Percentiles rank a stretch among this genome's conserved stretches.
Evolutionary conservation across 345 rosid species (phyloP).

Genomic region (Citrus inodora): DNA sequence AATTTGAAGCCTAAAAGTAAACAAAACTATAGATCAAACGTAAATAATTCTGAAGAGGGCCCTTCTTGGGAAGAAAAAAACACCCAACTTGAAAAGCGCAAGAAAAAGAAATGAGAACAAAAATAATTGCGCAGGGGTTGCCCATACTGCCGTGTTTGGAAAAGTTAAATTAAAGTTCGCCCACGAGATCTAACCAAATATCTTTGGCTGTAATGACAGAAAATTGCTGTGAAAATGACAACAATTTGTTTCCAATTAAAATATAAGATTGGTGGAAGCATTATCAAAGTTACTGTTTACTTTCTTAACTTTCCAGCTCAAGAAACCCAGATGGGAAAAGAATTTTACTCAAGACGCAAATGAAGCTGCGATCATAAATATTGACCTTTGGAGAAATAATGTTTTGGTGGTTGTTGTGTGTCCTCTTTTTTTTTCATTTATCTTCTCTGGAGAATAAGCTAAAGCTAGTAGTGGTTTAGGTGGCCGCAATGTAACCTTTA

Average conservation of each 20-base stretch:
- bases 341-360: neutral
- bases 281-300: neutral
- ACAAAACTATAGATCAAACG: neutral
- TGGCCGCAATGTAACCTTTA: neutral
- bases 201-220: conserved; percentile 1
- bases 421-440: too few relatives aligned
- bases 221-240: conserved; percentile 25
- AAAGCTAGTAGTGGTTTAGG: neutral
- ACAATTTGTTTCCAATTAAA: neutral
- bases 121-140: neutral
- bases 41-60: neutral
- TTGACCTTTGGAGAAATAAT: neutral
- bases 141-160: conserved; percentile 9
- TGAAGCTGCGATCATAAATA: neutral
- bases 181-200: conserved; percentile 9
- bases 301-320: neutral
- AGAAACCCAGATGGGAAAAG: neutral
- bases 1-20: neutral
- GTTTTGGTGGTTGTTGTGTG: neutral
- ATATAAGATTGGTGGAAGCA: too few relatives aligned
- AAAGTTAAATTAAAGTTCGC: neutral
- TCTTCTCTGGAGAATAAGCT: too few relatives aligned
- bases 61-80: neutral
- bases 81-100: neutral
- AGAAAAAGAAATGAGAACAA: neutral